A percentile compares a stretch with the other conserved stretches of the same genome.
Evolutionary conservation across 1,284 basidiomycete genomes (phyloP).

Genomic region (Cryptococcus sp.): DNA sequence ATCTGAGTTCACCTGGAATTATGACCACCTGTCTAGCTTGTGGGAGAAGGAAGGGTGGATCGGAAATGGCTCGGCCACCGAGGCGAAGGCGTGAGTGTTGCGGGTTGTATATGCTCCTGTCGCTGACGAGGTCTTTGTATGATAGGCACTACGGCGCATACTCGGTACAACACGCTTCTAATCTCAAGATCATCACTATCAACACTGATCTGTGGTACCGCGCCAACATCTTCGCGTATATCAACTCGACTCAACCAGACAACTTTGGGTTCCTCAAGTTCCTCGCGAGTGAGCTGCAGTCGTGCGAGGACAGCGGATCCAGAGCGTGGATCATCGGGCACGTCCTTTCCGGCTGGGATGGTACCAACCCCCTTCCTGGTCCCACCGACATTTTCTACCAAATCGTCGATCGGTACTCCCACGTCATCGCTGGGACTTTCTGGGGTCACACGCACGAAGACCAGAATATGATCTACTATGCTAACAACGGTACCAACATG

Average conservation of each 20-base stretch:
- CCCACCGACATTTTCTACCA: conserved; percentile 31
- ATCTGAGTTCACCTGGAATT: conserved; percentile 61
- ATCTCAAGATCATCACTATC: conserved; percentile 70
- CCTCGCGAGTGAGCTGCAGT: conserved; percentile 77
- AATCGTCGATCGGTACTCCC: conserved; percentile 77
- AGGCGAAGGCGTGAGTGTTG: conserved; percentile 57
- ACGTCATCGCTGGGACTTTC: conserved; percentile 78
- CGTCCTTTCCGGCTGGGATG: conserved; percentile 73
- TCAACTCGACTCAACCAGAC: conserved; percentile 71
- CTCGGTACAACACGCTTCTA: conserved; percentile 67
- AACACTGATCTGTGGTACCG: conserved; percentile 70
- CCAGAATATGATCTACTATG: conserved; percentile 73
- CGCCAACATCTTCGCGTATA: conserved; percentile 72
- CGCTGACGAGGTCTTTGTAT: not conserved
- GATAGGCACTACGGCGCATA: conserved; percentile 69
- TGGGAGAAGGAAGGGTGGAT: conserved; percentile 75
- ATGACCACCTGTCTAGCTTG: conserved; percentile 67
- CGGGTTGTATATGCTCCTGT: not conserved
- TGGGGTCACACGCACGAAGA: conserved; percentile 83
- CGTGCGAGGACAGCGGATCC: conserved; percentile 69
- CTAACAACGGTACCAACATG: conserved; percentile 68
- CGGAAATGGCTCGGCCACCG: conserved; percentile 60
- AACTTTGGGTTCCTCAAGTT: conserved; percentile 73
- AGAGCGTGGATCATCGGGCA: conserved; percentile 79
- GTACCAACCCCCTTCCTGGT: conserved; percentile 62